A percentile compares a stretch with the other conserved stretches of the same genome.
Conservation (phyloP, 2,329 filamentous ascomycete species). For the Niveomyces coronatus region DNA sequence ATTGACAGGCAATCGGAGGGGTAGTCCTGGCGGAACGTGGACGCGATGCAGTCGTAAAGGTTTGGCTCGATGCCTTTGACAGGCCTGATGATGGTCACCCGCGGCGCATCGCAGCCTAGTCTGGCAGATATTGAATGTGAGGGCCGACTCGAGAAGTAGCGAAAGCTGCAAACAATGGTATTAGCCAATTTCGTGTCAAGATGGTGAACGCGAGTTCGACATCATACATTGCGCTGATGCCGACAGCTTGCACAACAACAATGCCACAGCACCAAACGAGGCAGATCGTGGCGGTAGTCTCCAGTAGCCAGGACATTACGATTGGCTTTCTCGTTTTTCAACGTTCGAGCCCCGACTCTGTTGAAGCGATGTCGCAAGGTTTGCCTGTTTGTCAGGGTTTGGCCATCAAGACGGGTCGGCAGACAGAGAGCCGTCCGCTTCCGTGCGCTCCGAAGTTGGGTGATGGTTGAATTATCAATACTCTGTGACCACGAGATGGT, state of each 20-base stretch:
- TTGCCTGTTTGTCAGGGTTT: background rate
- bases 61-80: constrained; percentile 86
- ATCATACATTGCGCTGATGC: constrained; percentile 45
- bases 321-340: constrained; percentile 8
- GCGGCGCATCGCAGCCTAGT: constrained; percentile 49
- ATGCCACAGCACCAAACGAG: constrained; percentile 44
- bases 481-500: too few relatives aligned
- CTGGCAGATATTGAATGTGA: constrained; percentile 39
- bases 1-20: constrained; percentile 66
- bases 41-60: constrained; percentile 85
- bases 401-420: too few relatives aligned
- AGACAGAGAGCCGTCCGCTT: too few relatives aligned
- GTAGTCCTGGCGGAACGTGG: constrained; percentile 76
- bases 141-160: constrained; percentile 40
- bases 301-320: constrained; percentile 20
- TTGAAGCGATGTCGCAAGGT: too few relatives aligned
- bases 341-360: background rate
- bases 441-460: too few relatives aligned
- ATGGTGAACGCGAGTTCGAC: too few relatives aligned
- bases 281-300: constrained; percentile 35
- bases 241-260: constrained; percentile 43
- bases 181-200: background rate
- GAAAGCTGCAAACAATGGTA: constrained; percentile 29
- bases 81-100: constrained; percentile 84
- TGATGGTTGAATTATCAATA: too few relatives aligned